Base-by-base conservation (phyloP, 306 rosid species). In the Vachellia pachyceras region DNA sequence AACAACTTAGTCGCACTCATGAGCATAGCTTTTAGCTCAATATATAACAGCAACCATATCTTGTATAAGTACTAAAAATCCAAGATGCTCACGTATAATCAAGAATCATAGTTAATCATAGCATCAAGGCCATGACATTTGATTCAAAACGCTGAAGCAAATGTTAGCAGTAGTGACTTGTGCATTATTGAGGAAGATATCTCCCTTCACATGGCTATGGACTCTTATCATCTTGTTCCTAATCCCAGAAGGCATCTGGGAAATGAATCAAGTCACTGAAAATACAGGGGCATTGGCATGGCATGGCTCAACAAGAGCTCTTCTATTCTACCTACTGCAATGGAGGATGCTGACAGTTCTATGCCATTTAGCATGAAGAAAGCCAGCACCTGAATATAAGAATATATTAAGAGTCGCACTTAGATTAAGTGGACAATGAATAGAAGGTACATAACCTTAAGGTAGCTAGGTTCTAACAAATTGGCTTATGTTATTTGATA, bases 191-290 rank as follows among this genome's bases (percentile, higher is more conserved):
- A 89, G 78, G 68, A 42, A 79, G 88, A 84, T 85, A 61, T 70
- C 82, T 0, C 80, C 77, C 52, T 89, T 80, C 12, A 91, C 92
- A 0, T 80, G 86, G 73, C 87, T 89, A 37, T 79, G 85, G 60
- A 89, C 84, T 81, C n/a, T n/a, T n/a, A n/a, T n/a, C n/a, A n/a
- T n/a, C n/a, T n/a, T n/a, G n/a, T n/a, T n/a, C n/a, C n/a, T n/a
- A n/a, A n/a, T n/a, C n/a, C n/a, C 91, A 0, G 93, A 83, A 5
- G 95, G 95, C 55, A 89, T 84, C 87, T 46, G 95, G 91, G 69
- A 89, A 91, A 75, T 84, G 90, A 63, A 87, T 60, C 18, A 89
- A 35, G 45, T 88, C 93, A 68, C 66, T 82, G 79, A n/a, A 87
- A 89, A 22, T 83, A 37, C 0, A 89, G 86, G 40, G 93, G 87